These are phyloP conservation scores for Bertia moriformis DNA, from an alignment of 2,329 filamentous ascomycete genomes.

Conservation along the genomic window DNA sequence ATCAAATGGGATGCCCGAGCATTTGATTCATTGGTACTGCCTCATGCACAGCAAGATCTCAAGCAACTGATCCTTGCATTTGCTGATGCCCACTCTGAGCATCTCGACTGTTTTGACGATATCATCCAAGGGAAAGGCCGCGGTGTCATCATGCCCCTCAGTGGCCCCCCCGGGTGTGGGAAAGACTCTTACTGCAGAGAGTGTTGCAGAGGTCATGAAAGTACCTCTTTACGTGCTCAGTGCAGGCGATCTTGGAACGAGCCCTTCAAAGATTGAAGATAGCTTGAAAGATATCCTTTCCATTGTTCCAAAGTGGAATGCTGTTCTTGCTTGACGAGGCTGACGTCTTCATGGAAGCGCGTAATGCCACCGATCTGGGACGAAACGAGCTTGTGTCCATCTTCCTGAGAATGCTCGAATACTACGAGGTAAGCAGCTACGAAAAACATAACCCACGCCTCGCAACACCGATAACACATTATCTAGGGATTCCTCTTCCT, in stretches of 20 bases:
- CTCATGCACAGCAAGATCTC: constrained; percentile 16
- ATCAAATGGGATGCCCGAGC: constrained; percentile 27
- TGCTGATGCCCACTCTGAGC: constrained; percentile 22
- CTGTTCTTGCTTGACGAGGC: constrained; percentile 37
- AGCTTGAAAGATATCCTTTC: constrained; percentile 29
- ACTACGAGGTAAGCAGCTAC: constrained; percentile 10
- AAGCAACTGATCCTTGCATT: constrained; percentile 31
- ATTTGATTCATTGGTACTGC: constrained; percentile 31
- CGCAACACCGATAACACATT: not conserved
- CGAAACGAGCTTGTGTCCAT: constrained; percentile 33
- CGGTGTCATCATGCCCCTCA: constrained; percentile 28
- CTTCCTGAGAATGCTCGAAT: constrained; percentile 28
- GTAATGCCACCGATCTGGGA: constrained; percentile 26
- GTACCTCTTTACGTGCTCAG: constrained; percentile 29
- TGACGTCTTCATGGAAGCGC: constrained; percentile 34
- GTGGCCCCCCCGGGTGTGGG: constrained; percentile 29
- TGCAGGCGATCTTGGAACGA: constrained; percentile 30
- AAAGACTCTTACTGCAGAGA: constrained; percentile 28
- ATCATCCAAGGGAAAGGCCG: constrained; percentile 21
- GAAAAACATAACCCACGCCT: not conserved
- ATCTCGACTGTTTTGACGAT: constrained; percentile 26
- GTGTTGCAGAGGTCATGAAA: constrained; percentile 23
- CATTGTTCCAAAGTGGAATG: constrained; percentile 32
- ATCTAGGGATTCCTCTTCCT: constrained; percentile 14
- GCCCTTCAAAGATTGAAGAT: constrained; percentile 25